A percentile compares a stretch with the other conserved stretches of the same genome.
Conservation (phyloP, 106 monocot species). For the Acorus calamus region DNA sequence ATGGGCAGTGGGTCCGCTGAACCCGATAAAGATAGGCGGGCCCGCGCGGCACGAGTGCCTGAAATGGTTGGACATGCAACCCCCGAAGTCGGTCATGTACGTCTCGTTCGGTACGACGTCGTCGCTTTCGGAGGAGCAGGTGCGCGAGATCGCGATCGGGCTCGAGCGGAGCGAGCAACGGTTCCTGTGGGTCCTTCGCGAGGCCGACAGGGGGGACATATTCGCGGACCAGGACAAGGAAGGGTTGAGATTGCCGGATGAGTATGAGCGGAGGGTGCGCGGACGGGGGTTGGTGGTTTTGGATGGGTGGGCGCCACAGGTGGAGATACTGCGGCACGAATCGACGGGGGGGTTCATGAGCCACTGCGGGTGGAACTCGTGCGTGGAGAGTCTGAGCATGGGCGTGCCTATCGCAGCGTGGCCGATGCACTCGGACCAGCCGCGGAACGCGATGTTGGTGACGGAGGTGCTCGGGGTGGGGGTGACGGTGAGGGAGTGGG, state of each 20-base stretch:
- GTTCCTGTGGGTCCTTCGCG: slow-evolving; percentile 25
- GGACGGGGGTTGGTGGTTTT: slow-evolving; percentile 3
- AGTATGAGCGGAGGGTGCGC: neutral
- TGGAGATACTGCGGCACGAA: slow-evolving; percentile 17
- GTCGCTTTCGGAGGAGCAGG: slow-evolving; percentile 8
- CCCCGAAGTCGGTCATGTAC: slow-evolving; percentile 20
- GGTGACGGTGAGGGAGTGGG: slow-evolving; percentile 6
- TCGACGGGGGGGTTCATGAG: slow-evolving; percentile 16
- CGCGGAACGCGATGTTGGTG: slow-evolving; percentile 18
- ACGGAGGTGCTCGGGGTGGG: slow-evolving; percentile 10
- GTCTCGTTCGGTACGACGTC: slow-evolving; percentile 28
- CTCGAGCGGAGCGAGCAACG: slow-evolving; percentile 15
- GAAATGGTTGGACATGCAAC: slow-evolving; percentile 21
- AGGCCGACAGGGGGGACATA: slow-evolving; percentile 26
- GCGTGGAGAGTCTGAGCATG: slow-evolving; percentile 26
- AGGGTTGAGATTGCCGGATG: neutral
- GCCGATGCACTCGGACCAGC: slow-evolving; percentile 30
- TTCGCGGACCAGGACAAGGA: slow-evolving; percentile 1
- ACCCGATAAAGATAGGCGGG: slow-evolving; percentile 3
- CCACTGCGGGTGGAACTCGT: slow-evolving; percentile 35
- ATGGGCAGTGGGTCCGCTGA: slow-evolving; percentile 43
- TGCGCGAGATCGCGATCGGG: slow-evolving; percentile 10
- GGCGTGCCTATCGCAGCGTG: slow-evolving; percentile 20
- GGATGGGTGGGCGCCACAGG: slow-evolving; percentile 19
- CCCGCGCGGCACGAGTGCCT: slow-evolving; percentile 1